Evolutionary conservation across 306 rosid genomes (phyloP), one percentile per base, ranked within the genome.

Genomic region (Acacia crassicarpa): DNA sequence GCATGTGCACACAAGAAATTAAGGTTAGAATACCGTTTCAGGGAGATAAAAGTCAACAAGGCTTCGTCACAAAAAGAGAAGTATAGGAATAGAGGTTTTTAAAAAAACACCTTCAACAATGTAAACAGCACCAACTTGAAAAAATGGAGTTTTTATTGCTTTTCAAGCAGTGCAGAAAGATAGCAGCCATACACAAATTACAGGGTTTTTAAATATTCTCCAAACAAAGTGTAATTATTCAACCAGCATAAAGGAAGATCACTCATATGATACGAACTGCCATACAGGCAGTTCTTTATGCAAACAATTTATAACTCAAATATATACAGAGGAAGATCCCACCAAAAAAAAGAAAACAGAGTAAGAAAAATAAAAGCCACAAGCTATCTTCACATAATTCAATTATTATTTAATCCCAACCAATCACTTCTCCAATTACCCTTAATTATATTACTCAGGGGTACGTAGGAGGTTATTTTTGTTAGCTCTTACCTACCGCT

Each of bases 1-100:
- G 82, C 80, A 63, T 49, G 72, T 23, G 14, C 67, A 76, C 88
- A 66, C 44, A 83, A 72, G 66, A 45, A 45, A 65, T 25, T 85
- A 76, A 69, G 75, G 82, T 83, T 23, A 83, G 70, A 67, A 80
- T 44, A 41, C 65, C 33, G 65, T 27, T 66, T 69, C 51, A 35
- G 80, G 32, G 68, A 41, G 54, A 81, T 23, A 71, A 62, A 75
- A 54, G 35, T 61, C 8, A 25, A 61, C 38, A 61, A 61, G 30
- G 79, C 46, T 67, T 61, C 67, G 46, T 22, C 27, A 7, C 14
- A 56, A 22, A 58, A 22, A 44, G 8, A 41, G 6, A 9, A 43
- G 71, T 25, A 67, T 49, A 82, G 40, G 14, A 66, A 77, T 15
- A 73, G 20, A 68, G 45, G 9, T 66, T 35, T 19, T 33, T 54